Percentiles rank a stretch among this genome's conserved stretches.
phyloP scores from a whole-genome alignment of 1,284 basidiomycete genomes.

The Ustilago bromivora region DNA sequence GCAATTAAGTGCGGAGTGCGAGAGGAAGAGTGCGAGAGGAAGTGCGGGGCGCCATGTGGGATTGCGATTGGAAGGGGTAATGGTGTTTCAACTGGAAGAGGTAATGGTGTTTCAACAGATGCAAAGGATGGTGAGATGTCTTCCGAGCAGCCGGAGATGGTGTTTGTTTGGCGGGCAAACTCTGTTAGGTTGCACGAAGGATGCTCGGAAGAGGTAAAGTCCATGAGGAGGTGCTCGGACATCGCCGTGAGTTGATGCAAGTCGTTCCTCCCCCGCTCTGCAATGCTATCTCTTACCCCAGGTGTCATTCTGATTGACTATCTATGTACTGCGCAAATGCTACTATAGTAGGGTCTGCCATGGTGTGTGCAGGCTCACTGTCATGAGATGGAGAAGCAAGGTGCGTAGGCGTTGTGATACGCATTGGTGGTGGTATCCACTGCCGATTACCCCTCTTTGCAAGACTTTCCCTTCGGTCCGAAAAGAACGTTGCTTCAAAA shows the following conservation, averaged over 20 bases:
- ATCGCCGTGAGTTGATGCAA: neutral
- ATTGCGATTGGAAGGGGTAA: conserved; percentile 1
- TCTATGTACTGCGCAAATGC: conserved; percentile 7
- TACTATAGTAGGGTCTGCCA: neutral
- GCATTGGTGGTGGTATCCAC: neutral
- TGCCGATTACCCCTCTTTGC: neutral
- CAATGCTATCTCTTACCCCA: neutral
- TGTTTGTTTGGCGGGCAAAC: conserved; percentile 20
- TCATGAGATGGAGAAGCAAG: neutral
- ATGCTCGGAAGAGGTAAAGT: conserved; percentile 30
- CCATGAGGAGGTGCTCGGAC: neutral
- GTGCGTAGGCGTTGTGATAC: neutral
- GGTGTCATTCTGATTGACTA: neutral
- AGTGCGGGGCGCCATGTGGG: conserved; percentile 50
- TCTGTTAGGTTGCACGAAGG: conserved; percentile 20
- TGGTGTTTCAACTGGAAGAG: conserved; percentile 5
- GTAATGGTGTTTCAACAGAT: conserved; percentile 6
- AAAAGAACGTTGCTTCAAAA: neutral
- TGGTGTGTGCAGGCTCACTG: neutral
- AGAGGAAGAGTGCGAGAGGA: conserved; percentile 1
- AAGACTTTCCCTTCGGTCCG: neutral
- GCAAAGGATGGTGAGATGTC: conserved; percentile 5
- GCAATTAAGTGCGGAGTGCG: neutral
- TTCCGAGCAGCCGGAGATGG: conserved; percentile 37
- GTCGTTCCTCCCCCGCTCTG: conserved; percentile 11